These are phyloP conservation scores for Brassica juncea DNA, from an alignment of 345 rosid species.

Conservation along the genomic window DNA sequence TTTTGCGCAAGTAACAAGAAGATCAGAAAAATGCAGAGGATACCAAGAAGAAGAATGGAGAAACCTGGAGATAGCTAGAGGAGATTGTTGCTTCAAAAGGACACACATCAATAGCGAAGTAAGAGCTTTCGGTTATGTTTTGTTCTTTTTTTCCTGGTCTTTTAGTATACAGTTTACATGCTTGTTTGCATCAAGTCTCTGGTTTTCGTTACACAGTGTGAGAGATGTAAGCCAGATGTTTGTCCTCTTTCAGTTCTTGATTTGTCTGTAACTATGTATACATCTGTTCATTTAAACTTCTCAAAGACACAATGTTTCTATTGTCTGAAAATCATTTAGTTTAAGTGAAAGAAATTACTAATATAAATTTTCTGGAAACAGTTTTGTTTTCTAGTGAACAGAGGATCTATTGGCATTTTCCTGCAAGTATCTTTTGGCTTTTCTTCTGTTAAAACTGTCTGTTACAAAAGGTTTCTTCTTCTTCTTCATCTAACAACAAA, in stretches of 20 bases:
- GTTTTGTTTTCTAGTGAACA: conserved; percentile 24
- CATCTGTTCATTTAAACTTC: conserved; percentile 19
- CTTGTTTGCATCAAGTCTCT: too few relatives aligned
- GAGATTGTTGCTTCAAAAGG: too few relatives aligned
- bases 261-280: conserved; percentile 22
- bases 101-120: background rate
- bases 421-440: conserved; percentile 32
- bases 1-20: conserved; percentile 40
- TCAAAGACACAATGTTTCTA: conserved; percentile 8
- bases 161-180: too few relatives aligned
- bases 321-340: background rate
- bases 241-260: conserved; percentile 27
- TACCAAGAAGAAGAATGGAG: conserved; percentile 13
- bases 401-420: conserved; percentile 20
- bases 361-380: background rate
- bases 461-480: background rate
- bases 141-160: too few relatives aligned
- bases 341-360: background rate
- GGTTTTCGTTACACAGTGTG: too few relatives aligned
- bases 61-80: too few relatives aligned
- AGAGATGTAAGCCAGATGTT: background rate
- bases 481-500: conserved; percentile 13
- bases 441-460: conserved; percentile 19
- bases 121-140: background rate
- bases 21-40: conserved; percentile 42